Conservation (phyloP, 2,329 filamentous ascomycete species). For the Diplodia mutila region DNA sequence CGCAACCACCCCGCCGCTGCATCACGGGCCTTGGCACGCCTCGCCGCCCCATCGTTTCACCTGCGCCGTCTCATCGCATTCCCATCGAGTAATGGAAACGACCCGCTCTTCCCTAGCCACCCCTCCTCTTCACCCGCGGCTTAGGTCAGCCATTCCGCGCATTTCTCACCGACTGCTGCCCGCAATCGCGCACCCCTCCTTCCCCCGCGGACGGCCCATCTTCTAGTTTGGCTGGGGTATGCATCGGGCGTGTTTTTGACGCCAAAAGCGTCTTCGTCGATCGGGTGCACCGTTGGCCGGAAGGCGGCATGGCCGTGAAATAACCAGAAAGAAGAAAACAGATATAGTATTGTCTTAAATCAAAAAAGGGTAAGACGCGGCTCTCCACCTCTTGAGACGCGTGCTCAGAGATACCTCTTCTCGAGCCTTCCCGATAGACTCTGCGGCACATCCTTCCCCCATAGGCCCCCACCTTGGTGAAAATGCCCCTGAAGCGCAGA, state of each 20-base stretch:
- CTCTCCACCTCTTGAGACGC: neutral
- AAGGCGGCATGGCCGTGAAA: neutral
- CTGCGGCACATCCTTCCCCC: conserved; percentile 12
- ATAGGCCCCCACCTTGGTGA: conserved; percentile 20
- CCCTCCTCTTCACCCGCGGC: neutral
- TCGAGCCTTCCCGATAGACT: conserved; percentile 18
- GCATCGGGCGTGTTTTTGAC: neutral
- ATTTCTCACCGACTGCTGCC: neutral
- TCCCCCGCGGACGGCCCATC: too few relatives aligned
- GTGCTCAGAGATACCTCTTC: conserved; percentile 13
- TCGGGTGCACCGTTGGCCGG: neutral
- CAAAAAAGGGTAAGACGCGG: neutral
- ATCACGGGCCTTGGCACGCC: conserved; percentile 4
- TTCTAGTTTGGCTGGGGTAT: too few relatives aligned
- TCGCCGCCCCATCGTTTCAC: neutral
- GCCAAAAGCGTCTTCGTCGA: neutral
- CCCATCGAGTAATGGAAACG: conserved; percentile 24
- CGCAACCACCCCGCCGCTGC: neutral
- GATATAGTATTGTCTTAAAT: neutral
- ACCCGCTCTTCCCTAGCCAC: conserved; percentile 7
- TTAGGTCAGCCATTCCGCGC: neutral
- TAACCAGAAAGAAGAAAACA: neutral
- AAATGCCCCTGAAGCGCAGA: conserved; percentile 53
- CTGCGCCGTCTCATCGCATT: conserved; percentile 19
- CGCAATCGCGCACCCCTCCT: neutral